phyloP scores from a whole-genome alignment of 2,329 filamentous ascomycete genomes.

The Teratosphaeria gauchensis region DNA sequence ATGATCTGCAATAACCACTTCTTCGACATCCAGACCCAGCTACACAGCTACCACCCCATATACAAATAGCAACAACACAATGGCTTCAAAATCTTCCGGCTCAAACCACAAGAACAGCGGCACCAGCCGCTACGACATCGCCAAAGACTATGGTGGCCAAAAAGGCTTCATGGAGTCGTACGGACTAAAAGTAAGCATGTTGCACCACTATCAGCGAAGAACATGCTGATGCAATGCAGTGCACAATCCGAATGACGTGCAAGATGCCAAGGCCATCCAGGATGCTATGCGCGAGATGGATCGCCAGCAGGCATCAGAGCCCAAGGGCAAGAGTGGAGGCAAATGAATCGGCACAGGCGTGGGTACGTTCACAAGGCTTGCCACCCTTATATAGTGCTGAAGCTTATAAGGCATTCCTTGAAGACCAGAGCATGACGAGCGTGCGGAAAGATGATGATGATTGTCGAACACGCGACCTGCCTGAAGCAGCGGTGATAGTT shows the following conservation, averaged over 20 bases:
- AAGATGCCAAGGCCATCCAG: neutral
- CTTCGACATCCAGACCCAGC: neutral
- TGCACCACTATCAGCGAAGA: neutral
- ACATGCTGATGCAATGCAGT: neutral
- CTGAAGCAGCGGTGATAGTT: no score
- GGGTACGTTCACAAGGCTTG: no score
- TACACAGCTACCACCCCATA: no score
- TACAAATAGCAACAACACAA: neutral
- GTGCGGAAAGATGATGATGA: no score
- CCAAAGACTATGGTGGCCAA: neutral
- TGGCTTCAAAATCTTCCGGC: neutral
- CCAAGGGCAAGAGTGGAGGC: neutral
- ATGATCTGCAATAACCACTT: neutral
- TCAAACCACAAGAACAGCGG: neutral
- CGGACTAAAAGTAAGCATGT: neutral
- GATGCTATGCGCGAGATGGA: neutral
- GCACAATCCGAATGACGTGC: neutral
- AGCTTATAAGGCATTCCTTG: no score
- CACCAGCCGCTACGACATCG: neutral
- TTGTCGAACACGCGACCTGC: no score
- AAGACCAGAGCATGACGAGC: no score
- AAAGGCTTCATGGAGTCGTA: neutral
- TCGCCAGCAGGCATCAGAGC: neutral
- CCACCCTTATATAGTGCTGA: no score
- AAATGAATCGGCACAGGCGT: neutral